Evolutionary conservation across 768 basidiomycete species (phyloP).

Genomic region (Artomyces pyxidatus): DNA sequence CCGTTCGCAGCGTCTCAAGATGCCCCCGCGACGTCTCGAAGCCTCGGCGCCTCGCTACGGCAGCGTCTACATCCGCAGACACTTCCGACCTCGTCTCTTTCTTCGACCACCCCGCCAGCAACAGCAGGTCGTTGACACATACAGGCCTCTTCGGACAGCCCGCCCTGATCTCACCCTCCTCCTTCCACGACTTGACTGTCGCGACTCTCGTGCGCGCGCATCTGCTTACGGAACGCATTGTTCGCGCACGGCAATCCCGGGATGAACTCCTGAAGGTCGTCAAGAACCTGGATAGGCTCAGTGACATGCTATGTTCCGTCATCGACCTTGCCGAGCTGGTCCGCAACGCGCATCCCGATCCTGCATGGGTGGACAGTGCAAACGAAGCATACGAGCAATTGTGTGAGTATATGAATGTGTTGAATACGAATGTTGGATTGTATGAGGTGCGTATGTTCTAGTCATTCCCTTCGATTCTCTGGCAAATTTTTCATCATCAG

Average conservation of each 20-base stretch:
- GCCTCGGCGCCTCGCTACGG: conserved; percentile 15
- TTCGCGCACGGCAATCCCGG: conserved; percentile 62
- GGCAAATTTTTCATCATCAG: conserved; percentile 29
- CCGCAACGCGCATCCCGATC: conserved; percentile 88
- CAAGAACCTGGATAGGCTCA: conserved; percentile 93
- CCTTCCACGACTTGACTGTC: conserved; percentile 65
- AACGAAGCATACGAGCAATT: conserved; percentile 85
- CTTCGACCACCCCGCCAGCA: conserved; percentile 56
- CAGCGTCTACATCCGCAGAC: conserved; percentile 33
- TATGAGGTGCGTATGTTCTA: conserved; percentile 59
- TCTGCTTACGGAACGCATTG: conserved; percentile 76
- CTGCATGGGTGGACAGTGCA: conserved; percentile 72
- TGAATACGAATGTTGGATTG: conserved; percentile 89
- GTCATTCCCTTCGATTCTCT: conserved; percentile 5
- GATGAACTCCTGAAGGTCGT: conserved; percentile 78
- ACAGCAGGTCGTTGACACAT: conserved; percentile 35
- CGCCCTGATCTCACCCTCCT: conserved; percentile 57
- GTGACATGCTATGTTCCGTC: conserved; percentile 91
- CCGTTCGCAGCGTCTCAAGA: background rate
- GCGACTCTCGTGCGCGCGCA: conserved; percentile 77
- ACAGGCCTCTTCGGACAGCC: conserved; percentile 86
- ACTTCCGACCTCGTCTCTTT: conserved; percentile 50
- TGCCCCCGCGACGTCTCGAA: background rate
- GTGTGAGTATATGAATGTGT: conserved; percentile 95
- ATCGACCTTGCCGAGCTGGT: conserved; percentile 95